Percentiles rank a stretch among this genome's conserved stretches.
Conservation (phyloP, 495 filamentous ascomycete genomes). For the Diplogelasinospora grovesii region DNA sequence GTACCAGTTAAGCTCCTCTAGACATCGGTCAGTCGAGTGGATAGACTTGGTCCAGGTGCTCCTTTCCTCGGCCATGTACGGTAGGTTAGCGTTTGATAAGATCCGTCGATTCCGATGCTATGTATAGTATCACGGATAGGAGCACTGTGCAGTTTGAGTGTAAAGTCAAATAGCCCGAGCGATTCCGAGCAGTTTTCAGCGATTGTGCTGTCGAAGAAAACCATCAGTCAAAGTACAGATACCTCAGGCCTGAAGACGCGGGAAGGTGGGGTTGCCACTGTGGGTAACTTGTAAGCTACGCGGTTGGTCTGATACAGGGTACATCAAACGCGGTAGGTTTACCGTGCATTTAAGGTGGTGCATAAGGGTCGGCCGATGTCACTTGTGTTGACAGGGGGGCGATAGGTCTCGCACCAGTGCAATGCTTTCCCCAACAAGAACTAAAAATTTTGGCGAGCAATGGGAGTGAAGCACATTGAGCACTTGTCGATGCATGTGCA, state of each 20-base stretch:
- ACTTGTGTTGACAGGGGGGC: constrained; percentile 23
- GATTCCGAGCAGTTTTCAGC: too few relatives aligned
- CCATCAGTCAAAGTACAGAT: constrained; percentile 19
- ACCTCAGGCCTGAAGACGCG: constrained; percentile 14
- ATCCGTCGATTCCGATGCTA: too few relatives aligned
- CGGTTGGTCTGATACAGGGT: constrained; percentile 13
- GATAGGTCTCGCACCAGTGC: constrained; percentile 9
- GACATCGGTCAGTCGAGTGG: too few relatives aligned
- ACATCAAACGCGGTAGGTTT: constrained; percentile 4
- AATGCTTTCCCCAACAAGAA: constrained; percentile 32
- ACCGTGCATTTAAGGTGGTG: constrained; percentile 14
- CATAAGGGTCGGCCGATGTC: constrained; percentile 14
- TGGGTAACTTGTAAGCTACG: constrained; percentile 11
- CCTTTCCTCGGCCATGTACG: too few relatives aligned
- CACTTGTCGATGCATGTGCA: constrained; percentile 6
- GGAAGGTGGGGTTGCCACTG: constrained; percentile 22
- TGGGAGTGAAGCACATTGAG: constrained; percentile 7
- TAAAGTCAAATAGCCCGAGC: too few relatives aligned
- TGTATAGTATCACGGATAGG: too few relatives aligned
- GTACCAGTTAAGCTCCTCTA: too few relatives aligned
- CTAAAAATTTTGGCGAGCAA: constrained; percentile 27
- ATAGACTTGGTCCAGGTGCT: too few relatives aligned
- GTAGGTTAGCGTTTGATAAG: too few relatives aligned
- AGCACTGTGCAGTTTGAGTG: too few relatives aligned
- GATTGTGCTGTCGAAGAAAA: too few relatives aligned